Base-by-base conservation (phyloP, 495 filamentous ascomycete species). In the Xylaria castorea region DNA sequence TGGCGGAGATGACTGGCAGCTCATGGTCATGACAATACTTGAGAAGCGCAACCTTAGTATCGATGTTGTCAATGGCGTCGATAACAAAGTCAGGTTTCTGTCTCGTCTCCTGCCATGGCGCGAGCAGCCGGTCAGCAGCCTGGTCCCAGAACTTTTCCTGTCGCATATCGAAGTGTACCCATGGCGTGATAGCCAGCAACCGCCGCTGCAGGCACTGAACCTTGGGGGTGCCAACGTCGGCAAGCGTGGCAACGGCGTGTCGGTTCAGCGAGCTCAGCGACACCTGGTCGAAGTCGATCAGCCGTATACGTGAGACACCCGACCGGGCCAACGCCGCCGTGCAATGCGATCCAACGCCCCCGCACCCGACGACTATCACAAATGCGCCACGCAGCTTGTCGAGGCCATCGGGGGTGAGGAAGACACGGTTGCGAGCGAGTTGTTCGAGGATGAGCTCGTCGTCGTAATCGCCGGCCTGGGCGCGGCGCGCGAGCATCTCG, bases 211-310 rank as follows among this genome's bases (percentile, higher is more conserved):
- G 87, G 72, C 92, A 94, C 69, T 92, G 88, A 16, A 99, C 96
- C 82, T 99, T 99, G 1, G 94, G 89, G n/a, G 92, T 93, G 25
- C 96, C 96, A 0, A 99, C 96, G 76, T 99, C 96, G 40, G 92
- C 93, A 14, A 98, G 86, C 20, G 94, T 97, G 18, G 96, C 96
- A 0, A 99, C 91, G 4, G 96, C 95, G 80, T 99, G 96, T 60
- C 96, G 87, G 81, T 99, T 99, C 55, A 99, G 83, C 2, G 92
- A 95, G 62, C 93, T 96, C 3, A 99, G 86, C 0, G 94, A 95
- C 34, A 98, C 97, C 86, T 99, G 96, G 82, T 99, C 96, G 78
- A 99, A 99, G 80, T 99, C 96, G 74, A 99, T 91, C 34, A 99
- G 88, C 2, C 97, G 92, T 66, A 99, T 88, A 67, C 90, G 91